These are phyloP conservation scores for Calonectria ilicicola DNA, from an alignment of 2,329 filamentous ascomycete genomes.

Conservation along the genomic window DNA sequence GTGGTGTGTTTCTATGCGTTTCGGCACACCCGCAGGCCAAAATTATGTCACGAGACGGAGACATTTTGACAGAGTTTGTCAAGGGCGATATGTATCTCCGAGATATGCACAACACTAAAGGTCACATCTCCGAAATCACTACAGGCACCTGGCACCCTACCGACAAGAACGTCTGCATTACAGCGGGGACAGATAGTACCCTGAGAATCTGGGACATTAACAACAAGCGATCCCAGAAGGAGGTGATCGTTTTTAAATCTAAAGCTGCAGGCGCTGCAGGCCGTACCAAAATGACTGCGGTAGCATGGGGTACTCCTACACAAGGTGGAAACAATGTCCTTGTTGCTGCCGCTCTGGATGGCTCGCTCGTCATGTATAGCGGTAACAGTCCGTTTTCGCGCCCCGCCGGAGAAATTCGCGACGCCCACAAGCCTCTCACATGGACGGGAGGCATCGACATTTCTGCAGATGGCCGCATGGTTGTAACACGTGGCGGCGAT, in stretches of 20 bases:
- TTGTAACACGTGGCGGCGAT: slow-evolving; percentile 92
- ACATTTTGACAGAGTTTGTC: slow-evolving; percentile 86
- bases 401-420: slow-evolving; percentile 84
- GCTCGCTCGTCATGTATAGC: slow-evolving; percentile 90
- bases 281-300: slow-evolving; percentile 91
- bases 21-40: slow-evolving; percentile 92
- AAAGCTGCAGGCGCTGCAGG: slow-evolving; percentile 89
- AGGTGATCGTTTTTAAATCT: slow-evolving; percentile 96
- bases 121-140: slow-evolving; percentile 92
- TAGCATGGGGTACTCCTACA: slow-evolving; percentile 83
- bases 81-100: slow-evolving; percentile 99
- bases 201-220: slow-evolving; percentile 98
- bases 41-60: slow-evolving; percentile 89
- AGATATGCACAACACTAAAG: slow-evolving; percentile 98
- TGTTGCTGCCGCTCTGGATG: slow-evolving; percentile 87
- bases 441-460: slow-evolving; percentile 96
- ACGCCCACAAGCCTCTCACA: slow-evolving; percentile 84
- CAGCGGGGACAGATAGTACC: slow-evolving; percentile 94
- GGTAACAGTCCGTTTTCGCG: slow-evolving; percentile 88
- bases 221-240: slow-evolving; percentile 87
- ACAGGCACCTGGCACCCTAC: slow-evolving; percentile 92
- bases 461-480: slow-evolving; percentile 88
- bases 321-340: slow-evolving; percentile 85
- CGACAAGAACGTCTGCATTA: slow-evolving; percentile 86
- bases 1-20: slow-evolving; percentile 85